Base-by-base conservation (phyloP, 2,329 filamentous ascomycete species). In the Pseudocercospora fuligena region DNA sequence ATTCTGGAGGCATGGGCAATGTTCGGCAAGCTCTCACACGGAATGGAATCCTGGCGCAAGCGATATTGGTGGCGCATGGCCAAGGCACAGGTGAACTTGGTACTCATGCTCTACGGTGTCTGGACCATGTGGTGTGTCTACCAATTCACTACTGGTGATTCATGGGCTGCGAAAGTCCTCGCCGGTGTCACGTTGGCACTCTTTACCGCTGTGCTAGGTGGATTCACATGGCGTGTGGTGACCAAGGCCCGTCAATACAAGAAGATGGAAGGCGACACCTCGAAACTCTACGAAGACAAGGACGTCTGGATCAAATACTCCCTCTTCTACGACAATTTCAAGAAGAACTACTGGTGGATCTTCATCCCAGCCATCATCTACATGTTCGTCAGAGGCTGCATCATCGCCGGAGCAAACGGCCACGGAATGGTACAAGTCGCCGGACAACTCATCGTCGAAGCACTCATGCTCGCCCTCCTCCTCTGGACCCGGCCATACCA, bases 101-200 rank as follows among this genome's bases (percentile, higher is more conserved):
- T 99, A 73, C 85, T 98, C 67, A 83, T 98, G 19, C 87, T 98
- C 2, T 99, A 98, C 80, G 93, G 95, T 68, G 88, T 97, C 68
- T 98, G 95, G 95, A 92, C 93, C 0, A 83, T 98, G 51, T 98
- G 97, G 81, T 98, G 94, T 78, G 87, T 99, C 69, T 98, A 94
- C 80, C 95, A 99, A 77, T 97, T 98, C 80, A 95, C 91, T 1
- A 87, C 90, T 49, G 94, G 94, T 66, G 95, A 98, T 79, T 98
- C 94, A 0, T 97, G 94, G 94, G 93, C 91, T 7, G 94, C 93
- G 54, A 95, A 96, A 79, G 73, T 86, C 0, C 88, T 98, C 27
- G 95, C 95, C 16, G 94, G 85, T 66, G 82, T 97, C 19, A 97
- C 93, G 0, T 86, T 98, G 1, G 88, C 80, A 2, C 75, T 94